Evolutionary conservation across 306 rosid species (phyloP).

Genomic region (Benincasa hispida): DNA sequence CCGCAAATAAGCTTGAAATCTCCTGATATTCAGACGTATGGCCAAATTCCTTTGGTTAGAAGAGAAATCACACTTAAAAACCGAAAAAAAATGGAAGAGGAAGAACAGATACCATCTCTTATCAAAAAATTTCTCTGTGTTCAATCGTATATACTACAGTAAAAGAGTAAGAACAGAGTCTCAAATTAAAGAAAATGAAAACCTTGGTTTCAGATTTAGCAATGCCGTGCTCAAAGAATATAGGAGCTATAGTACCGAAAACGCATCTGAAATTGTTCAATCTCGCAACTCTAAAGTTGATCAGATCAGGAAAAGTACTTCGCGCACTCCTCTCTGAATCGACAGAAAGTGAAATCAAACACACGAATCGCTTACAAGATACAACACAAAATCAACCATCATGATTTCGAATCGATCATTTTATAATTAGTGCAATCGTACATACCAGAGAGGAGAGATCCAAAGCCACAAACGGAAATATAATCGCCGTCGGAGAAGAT

Average conservation of each 20-base stretch:
- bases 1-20: slow-evolving; percentile 83
- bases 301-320: slow-evolving; percentile 77
- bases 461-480: slow-evolving; percentile 81
- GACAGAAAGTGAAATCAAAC: not conserved
- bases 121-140: not conserved
- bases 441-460: slow-evolving; percentile 86
- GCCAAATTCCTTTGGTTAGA: not conserved
- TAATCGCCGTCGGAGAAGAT: slow-evolving; percentile 32
- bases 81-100: not conserved
- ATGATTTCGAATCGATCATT: not conserved
- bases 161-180: not conserved
- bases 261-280: slow-evolving; percentile 66
- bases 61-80: not conserved
- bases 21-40: slow-evolving; percentile 37
- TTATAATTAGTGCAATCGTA: not conserved
- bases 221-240: slow-evolving; percentile 90
- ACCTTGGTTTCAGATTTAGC: slow-evolving; percentile 92
- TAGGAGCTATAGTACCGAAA: slow-evolving; percentile 69
- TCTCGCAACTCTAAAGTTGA: slow-evolving; percentile 54
- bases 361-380: not conserved
- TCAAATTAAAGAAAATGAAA: not conserved
- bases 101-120: not conserved
- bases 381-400: too few species aligned
- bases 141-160: not conserved
- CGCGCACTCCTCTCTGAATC: slow-evolving; percentile 71